Percentiles rank a stretch among this genome's conserved stretches.
These are phyloP conservation scores for Phytophthora vignae DNA, from an alignment of 352 stramenopile species.

Conservation along the genomic window DNA sequence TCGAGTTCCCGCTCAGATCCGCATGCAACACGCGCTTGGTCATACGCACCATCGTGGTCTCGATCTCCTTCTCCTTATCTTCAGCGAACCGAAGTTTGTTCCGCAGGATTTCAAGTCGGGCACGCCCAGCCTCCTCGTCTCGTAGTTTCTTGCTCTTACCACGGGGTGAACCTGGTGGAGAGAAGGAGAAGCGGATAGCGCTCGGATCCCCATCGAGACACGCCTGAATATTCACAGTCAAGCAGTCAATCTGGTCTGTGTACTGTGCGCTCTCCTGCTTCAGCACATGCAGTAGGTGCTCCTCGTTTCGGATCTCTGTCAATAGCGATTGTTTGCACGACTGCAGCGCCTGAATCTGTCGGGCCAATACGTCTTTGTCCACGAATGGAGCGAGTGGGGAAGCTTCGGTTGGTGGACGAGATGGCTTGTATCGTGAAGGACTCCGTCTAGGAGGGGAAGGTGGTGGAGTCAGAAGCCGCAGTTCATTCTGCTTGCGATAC, in stretches of 20 bases:
- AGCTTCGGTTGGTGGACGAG: slow-evolving; percentile 3
- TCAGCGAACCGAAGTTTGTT: slow-evolving; percentile 69
- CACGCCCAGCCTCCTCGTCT: slow-evolving; percentile 53
- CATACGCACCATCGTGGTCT: slow-evolving; percentile 73
- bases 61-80: slow-evolving; percentile 77
- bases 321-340: slow-evolving; percentile 74
- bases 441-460: slow-evolving; percentile 24
- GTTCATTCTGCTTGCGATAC: slow-evolving; percentile 45
- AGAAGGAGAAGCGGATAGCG: slow-evolving; percentile 37
- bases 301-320: slow-evolving; percentile 67
- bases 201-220: slow-evolving; percentile 37
- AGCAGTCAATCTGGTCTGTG: slow-evolving; percentile 58
- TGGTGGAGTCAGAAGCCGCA: slow-evolving; percentile 24
- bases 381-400: slow-evolving; percentile 40
- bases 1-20: too few relatives aligned
- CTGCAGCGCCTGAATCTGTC: slow-evolving; percentile 68
- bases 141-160: slow-evolving; percentile 39
- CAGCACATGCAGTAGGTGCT: slow-evolving; percentile 66
- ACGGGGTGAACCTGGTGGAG: slow-evolving; percentile 31
- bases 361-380: slow-evolving; percentile 52
- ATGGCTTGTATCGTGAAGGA: slow-evolving; percentile 10
- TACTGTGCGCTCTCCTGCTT: slow-evolving; percentile 60
- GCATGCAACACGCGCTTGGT: slow-evolving; percentile 52
- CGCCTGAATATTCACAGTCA: slow-evolving; percentile 60
- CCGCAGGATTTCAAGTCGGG: slow-evolving; percentile 63